Evolutionary conservation across 2,329 filamentous ascomycete species (phyloP), one percentile per base, ranked within the genome.

Genomic region (Ophiostoma sp.): DNA sequence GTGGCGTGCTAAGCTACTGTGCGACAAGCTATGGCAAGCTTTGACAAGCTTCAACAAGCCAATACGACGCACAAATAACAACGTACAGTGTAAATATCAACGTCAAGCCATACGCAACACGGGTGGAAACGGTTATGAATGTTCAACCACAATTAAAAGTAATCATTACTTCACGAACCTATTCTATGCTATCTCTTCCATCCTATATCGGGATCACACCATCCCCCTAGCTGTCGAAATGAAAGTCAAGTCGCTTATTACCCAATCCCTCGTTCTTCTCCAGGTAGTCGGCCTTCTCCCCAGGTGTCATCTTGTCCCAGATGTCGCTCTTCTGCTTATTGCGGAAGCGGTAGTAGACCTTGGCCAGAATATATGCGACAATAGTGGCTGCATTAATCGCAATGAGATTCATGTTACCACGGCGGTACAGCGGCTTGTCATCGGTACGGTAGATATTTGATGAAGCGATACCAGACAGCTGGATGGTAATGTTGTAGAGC

Each of bases 401-500:
- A 15, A 83, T 74, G 4, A 84, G 75, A 4, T 79, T 77, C 70
- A 77, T 79, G 72, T 83, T 82, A 36, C 81, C 81, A 0, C 72
- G 75, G 33, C 78, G 77, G 73, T 83, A 87, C 20, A 80, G 75
- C 0, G 84, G 84, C 10, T 79, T 79, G 71, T 87, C 85, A 23
- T 82, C 77, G 3, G 73, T 71, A 4, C 74, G 75, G 69, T 79
- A 79, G 39, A 79, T 76, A 33, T 83, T 83, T 4, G 80, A 80
- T 0, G 79, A 76, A 39, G 81, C 79, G 67, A 84, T 82, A 66
- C 77, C 80, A 33, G 79, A 78, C 0, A 80, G 78, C 71, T 84
- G 83, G 0, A 83, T 81, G 23, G 78, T 79, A 81, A 84, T 84
- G 75, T 89, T 90, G 78, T 89, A 90, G 10, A 88, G 73, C 0